Base-by-base conservation (phyloP, 2,329 filamentous ascomycete genomes). In the Elsinoe fawcettii region DNA sequence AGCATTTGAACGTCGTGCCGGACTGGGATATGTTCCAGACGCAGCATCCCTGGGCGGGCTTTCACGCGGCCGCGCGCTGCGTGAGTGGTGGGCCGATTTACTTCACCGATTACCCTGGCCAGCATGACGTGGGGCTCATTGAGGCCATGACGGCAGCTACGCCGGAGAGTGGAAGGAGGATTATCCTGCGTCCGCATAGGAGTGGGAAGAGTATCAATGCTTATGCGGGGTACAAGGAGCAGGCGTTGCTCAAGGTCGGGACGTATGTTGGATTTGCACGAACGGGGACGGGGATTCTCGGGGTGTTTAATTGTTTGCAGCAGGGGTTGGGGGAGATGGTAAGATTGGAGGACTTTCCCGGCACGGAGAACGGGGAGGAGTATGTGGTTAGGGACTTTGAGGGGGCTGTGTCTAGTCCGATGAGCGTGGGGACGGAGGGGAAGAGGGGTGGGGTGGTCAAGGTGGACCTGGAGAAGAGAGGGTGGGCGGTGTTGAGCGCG, bases 81-180 rank as follows among this genome's bases (percentile, higher is more conserved):
- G 77, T 99, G 8, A 91, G 86, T 49, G 93, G 93, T 7, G 93
- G 93, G 0, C 93, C 92, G 0, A 86, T 99, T 39, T 96, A 95
- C 65, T 91, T 99, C 68, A 97, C 92, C 0, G 93, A 99, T 70
- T 80, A 84, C 0, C 92, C 92, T 0, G 91, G 90, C 0, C 74
- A 88, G 59, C 90, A 97, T 69, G 80, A 96, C 65, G 66, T 90
- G 27, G 72, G 78, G 5, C 71, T 99, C 14, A 87, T 99, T 60
- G 72, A 78, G 25, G 85, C 95, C 68, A 91, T 97, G 79, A 90
- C 87, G 0, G 91, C 87, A 0, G 75, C 78, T 9, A 93, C 88
- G 0, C 90, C 87, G 0, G 77, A 83, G 0, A 76, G 81, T 22
- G 88, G 85, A 0, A 85, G 83, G 61, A 93, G 89, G 0, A 81